phyloP scores from a whole-genome alignment of 2,329 filamentous ascomycete species.

The Fusarium sp. region DNA sequence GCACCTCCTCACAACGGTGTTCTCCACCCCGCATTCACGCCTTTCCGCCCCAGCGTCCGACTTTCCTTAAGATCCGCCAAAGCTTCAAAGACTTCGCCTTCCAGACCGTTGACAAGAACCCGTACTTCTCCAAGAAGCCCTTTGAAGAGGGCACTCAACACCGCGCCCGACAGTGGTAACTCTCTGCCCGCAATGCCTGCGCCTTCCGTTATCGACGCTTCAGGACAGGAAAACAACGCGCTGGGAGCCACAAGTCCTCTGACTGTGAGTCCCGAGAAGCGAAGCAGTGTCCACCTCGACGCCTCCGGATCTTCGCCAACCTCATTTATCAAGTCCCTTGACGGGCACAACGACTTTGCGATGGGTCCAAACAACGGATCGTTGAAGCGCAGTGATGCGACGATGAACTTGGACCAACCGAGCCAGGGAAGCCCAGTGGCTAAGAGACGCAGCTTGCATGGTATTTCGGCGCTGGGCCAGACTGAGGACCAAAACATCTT shows the following conservation, averaged over 20 bases:
- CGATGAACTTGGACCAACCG: constrained; percentile 85
- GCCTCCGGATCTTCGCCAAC: constrained; percentile 64
- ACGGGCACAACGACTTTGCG: constrained; percentile 52
- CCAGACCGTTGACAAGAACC: constrained; percentile 67
- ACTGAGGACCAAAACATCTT: constrained; percentile 78
- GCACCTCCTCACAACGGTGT: constrained; percentile 51
- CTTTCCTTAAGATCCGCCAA: constrained; percentile 73
- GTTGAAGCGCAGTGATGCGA: constrained; percentile 89
- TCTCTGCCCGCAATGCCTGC: constrained; percentile 59
- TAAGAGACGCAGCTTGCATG: constrained; percentile 89
- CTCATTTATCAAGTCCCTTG: constrained; percentile 62
- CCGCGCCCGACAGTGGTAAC: constrained; percentile 78
- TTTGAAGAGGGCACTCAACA: constrained; percentile 78
- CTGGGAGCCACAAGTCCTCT: constrained; percentile 51
- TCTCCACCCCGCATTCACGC: constrained; percentile 66
- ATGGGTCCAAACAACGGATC: constrained; percentile 71
- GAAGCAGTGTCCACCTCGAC: constrained; percentile 69
- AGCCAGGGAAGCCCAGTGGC: constrained; percentile 86
- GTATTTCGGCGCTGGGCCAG: constrained; percentile 69
- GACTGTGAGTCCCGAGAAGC: constrained; percentile 56
- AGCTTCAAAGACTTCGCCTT: constrained; percentile 66
- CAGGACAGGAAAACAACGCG: constrained; percentile 58
- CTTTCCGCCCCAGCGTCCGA: constrained; percentile 74
- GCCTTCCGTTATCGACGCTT: constrained; percentile 51
- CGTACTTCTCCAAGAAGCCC: constrained; percentile 85